A percentile compares a stretch with the other conserved stretches of the same genome.
Evolutionary conservation across 2,329 filamentous ascomycete genomes (phyloP).

Genomic region (Aspergillus melleus): DNA sequence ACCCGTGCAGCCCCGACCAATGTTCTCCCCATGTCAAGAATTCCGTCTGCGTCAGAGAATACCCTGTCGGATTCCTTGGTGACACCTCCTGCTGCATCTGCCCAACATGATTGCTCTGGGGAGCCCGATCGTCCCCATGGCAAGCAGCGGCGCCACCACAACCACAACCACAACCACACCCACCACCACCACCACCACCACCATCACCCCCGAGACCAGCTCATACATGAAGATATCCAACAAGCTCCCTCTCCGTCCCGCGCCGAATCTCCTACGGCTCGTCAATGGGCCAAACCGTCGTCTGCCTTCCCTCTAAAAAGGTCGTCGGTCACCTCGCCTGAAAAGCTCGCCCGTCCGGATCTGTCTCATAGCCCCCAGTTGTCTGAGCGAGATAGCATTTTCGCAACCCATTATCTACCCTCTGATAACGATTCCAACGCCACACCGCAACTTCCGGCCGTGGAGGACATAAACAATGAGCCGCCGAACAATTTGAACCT

Average conservation of each 20-base stretch:
- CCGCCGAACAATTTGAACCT: constrained; percentile 33
- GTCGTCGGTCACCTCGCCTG: constrained; percentile 32
- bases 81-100: constrained; percentile 46
- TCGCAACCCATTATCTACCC: constrained; percentile 60
- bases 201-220: constrained; percentile 33
- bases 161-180: constrained; percentile 15
- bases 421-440: constrained; percentile 48
- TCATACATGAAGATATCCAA: constrained; percentile 30
- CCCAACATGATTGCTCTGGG: constrained; percentile 40
- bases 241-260: constrained; percentile 33
- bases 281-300: constrained; percentile 33
- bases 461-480: constrained; percentile 29
- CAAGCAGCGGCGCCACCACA: constrained; percentile 40
- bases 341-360: constrained; percentile 28
- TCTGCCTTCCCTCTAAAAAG: constrained; percentile 37
- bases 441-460: constrained; percentile 38
- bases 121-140: constrained; percentile 24
- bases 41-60: constrained; percentile 44
- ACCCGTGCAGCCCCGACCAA: constrained; percentile 43
- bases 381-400: constrained; percentile 64
- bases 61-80: constrained; percentile 44
- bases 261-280: constrained; percentile 39
- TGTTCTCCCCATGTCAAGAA: constrained; percentile 54
- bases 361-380: constrained; percentile 50
- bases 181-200: constrained; percentile 39